These are phyloP conservation scores for Fraxinus anomala DNA, from an alignment of 257 asterid genomes.

Conservation along the genomic window DNA sequence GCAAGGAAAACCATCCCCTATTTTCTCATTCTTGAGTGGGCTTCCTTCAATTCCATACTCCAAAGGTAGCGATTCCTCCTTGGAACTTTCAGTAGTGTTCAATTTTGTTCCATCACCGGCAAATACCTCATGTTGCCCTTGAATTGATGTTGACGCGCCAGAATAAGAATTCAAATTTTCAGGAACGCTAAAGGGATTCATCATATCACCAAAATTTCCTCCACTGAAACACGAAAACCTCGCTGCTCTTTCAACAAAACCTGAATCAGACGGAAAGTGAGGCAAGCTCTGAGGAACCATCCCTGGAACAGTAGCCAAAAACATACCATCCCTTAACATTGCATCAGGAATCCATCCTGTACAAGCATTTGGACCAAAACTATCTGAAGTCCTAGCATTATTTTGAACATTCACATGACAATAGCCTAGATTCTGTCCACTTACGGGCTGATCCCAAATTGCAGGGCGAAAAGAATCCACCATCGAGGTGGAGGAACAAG, in stretches of 20 bases:
- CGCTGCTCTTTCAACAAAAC: constrained; percentile 85
- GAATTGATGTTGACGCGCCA: constrained; percentile 43
- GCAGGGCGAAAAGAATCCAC: constrained; percentile 56
- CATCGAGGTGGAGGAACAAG: constrained; percentile 49
- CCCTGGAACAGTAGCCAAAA: constrained; percentile 53
- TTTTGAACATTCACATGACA: constrained; percentile 50
- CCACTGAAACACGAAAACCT: constrained; percentile 84
- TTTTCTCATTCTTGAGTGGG: constrained; percentile 53
- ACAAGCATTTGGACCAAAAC: constrained; percentile 39
- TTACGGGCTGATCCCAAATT: constrained; percentile 60
- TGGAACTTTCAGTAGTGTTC: constrained; percentile 40
- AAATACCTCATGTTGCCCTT: constrained; percentile 48
- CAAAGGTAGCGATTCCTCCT: constrained; percentile 32
- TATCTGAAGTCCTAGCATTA: constrained; percentile 40
- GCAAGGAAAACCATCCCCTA: constrained; percentile 34
- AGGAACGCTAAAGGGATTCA: constrained; percentile 46
- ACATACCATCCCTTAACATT: constrained; percentile 58
- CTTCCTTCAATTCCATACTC: constrained; percentile 43
- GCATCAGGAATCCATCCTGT: constrained; percentile 51
- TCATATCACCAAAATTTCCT: constrained; percentile 62
- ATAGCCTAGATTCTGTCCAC: constrained; percentile 56
- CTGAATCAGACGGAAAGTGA: constrained; percentile 82
- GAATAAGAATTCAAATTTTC: constrained; percentile 44
- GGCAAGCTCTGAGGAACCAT: constrained; percentile 62
- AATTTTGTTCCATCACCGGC: constrained; percentile 35